phyloP scores from a whole-genome alignment of 176 grass and related monocot genomes.

The Coix lacrymajobi region DNA sequence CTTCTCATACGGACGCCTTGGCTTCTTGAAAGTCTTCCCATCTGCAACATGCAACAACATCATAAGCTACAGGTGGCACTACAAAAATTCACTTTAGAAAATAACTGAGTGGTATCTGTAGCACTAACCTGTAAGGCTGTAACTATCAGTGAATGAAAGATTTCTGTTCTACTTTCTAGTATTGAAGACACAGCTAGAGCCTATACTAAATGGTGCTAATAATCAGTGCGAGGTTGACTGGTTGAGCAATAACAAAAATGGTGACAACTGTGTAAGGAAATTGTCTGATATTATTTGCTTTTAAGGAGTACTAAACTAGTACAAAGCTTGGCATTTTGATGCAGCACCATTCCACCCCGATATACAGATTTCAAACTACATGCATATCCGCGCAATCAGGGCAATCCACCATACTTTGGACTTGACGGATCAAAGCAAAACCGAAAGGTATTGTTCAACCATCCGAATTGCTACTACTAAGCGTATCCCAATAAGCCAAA shows the following conservation, averaged over 20 bases:
- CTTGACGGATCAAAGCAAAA: neutral
- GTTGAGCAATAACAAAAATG: neutral
- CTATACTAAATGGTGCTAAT: neutral
- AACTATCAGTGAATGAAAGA: neutral
- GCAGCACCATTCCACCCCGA: neutral
- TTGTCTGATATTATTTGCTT: neutral
- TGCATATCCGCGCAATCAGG: too few relatives aligned
- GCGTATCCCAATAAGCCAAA: neutral
- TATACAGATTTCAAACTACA: neutral
- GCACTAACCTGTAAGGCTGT: too few relatives aligned
- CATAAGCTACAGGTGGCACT: neutral
- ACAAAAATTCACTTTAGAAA: neutral
- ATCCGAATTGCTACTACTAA: neutral
- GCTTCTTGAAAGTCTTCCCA: slow-evolving; percentile 73
- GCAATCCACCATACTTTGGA: neutral
- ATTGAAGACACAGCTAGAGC: neutral
- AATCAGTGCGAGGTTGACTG: neutral
- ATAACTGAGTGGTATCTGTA: neutral
- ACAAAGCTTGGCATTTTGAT: neutral
- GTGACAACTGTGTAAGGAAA: neutral
- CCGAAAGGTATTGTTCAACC: too few relatives aligned
- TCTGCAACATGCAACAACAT: slow-evolving; percentile 9
- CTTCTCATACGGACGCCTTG: slow-evolving; percentile 64
- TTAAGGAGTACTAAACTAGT: neutral
- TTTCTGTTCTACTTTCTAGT: neutral